These are phyloP conservation scores for Arabidopsis lyrata DNA, from an alignment of 441 rosid species.

Conservation along the genomic window DNA sequence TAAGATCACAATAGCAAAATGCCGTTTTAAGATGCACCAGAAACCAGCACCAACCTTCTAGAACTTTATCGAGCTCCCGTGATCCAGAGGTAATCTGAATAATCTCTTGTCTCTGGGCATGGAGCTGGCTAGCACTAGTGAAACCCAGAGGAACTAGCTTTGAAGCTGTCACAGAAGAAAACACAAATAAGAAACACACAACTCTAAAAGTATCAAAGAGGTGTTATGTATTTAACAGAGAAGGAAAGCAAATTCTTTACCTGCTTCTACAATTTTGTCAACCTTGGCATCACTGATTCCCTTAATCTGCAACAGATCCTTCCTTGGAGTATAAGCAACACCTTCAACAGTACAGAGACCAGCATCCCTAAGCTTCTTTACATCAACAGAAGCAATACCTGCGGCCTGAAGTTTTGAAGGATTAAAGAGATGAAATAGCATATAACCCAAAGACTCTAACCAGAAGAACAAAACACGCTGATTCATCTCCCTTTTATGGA, in stretches of 20 bases:
- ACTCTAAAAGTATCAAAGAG: slow-evolving; percentile 4
- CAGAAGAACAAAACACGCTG: neutral
- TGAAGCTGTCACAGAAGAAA: slow-evolving; percentile 66
- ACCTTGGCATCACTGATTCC: slow-evolving; percentile 98
- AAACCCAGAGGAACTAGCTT: slow-evolving; percentile 92
- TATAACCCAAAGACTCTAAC: slow-evolving; percentile 1
- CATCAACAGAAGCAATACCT: slow-evolving; percentile 87
- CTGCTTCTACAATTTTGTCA: slow-evolving; percentile 95
- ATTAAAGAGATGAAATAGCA: slow-evolving; percentile 14
- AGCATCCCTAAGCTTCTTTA: slow-evolving; percentile 93
- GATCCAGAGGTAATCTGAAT: slow-evolving; percentile 98
- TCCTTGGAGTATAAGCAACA: slow-evolving; percentile 88
- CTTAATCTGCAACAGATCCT: slow-evolving; percentile 96
- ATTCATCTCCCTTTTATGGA: neutral
- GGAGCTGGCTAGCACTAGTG: slow-evolving; percentile 92
- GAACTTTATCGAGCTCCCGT: slow-evolving; percentile 88
- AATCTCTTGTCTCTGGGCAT: slow-evolving; percentile 91
- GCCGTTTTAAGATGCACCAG: neutral
- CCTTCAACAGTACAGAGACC: slow-evolving; percentile 96
- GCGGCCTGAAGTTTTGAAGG: slow-evolving; percentile 59
- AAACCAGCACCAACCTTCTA: slow-evolving; percentile 64
- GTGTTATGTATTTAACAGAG: neutral
- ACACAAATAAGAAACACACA: slow-evolving; percentile 3
- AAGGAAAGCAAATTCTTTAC: slow-evolving; percentile 43
- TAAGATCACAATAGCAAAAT: slow-evolving; percentile 26